Percentiles rank a stretch among this genome's conserved stretches.
These are phyloP conservation scores for Benincasa hispida DNA, from an alignment of 306 rosid genomes.

Conservation along the genomic window DNA sequence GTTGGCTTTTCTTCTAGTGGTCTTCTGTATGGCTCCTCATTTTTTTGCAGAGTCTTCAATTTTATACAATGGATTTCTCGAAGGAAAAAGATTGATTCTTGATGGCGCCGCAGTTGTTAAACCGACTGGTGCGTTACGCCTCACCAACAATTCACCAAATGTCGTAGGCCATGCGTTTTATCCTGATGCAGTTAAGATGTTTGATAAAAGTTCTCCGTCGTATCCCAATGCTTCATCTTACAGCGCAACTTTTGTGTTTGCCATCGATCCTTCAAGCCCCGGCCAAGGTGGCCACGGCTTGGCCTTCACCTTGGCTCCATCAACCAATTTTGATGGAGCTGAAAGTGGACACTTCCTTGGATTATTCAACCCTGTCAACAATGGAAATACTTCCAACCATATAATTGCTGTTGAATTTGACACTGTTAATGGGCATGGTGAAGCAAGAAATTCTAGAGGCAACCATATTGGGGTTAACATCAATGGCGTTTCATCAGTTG, in stretches of 20 bases:
- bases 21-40: neutral
- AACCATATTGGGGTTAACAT: conserved; percentile 50
- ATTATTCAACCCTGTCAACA: conserved; percentile 21
- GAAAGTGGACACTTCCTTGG: conserved; percentile 36
- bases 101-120: conserved; percentile 23
- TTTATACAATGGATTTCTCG: conserved; percentile 31
- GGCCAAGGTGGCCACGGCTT: conserved; percentile 48
- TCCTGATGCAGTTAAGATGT: conserved; percentile 10
- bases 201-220: neutral
- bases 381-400: conserved; percentile 13
- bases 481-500: conserved; percentile 6
- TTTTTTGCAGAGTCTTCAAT: conserved; percentile 6
- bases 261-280: conserved; percentile 25
- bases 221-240: conserved; percentile 26
- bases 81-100: neutral
- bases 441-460: conserved; percentile 9
- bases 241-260: conserved; percentile 50
- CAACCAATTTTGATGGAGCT: conserved; percentile 21
- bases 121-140: conserved; percentile 20
- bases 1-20: conserved; percentile 17
- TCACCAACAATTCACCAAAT: conserved; percentile 25
- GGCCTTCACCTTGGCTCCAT: conserved; percentile 43
- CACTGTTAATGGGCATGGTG: conserved; percentile 36
- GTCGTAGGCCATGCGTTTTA: conserved; percentile 42
- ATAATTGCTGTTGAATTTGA: conserved; percentile 55